Conservation (phyloP, 2,329 filamentous ascomycete species). For the Diaporthe ampelina region DNA sequence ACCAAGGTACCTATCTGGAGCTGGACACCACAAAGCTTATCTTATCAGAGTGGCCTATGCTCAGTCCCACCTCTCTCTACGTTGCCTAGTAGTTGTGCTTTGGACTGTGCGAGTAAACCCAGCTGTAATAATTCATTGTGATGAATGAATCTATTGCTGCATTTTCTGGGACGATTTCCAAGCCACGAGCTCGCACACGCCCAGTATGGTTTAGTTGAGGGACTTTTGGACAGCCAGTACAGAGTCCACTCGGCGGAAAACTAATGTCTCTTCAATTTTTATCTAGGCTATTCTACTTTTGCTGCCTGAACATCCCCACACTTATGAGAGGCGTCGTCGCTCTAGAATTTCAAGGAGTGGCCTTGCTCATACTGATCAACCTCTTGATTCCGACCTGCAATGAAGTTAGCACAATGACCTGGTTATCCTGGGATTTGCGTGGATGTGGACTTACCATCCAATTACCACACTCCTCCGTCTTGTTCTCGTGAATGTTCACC, state of each 20-base stretch:
- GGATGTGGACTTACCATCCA: constrained; percentile 82
- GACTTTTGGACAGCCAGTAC: not conserved
- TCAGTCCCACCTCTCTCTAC: not conserved
- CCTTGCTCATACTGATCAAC: constrained; percentile 84
- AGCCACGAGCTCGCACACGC: not conserved
- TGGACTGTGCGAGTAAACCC: not conserved
- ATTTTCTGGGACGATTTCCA: not conserved
- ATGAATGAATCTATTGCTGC: not conserved
- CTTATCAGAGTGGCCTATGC: constrained; percentile 25
- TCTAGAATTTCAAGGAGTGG: constrained; percentile 66
- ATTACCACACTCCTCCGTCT: constrained; percentile 84
- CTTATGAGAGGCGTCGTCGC: not conserved
- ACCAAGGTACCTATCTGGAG: constrained; percentile 10
- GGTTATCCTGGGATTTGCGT: not conserved
- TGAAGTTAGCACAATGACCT: constrained; percentile 55
- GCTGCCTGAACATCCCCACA: not conserved
- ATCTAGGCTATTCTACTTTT: constrained; percentile 30
- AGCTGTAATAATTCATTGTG: not conserved
- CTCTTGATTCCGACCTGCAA: constrained; percentile 80
- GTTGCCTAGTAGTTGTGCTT: not conserved
- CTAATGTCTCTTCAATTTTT: constrained; percentile 9
- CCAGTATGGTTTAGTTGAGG: not conserved
- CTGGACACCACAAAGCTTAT: constrained; percentile 16
- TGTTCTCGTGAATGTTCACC: constrained; percentile 81
- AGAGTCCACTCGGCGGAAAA: not conserved